Percentiles rank a stretch among this genome's conserved stretches.
Conservation (phyloP, 306 rosid species). For the Pyrus communis region DNA sequence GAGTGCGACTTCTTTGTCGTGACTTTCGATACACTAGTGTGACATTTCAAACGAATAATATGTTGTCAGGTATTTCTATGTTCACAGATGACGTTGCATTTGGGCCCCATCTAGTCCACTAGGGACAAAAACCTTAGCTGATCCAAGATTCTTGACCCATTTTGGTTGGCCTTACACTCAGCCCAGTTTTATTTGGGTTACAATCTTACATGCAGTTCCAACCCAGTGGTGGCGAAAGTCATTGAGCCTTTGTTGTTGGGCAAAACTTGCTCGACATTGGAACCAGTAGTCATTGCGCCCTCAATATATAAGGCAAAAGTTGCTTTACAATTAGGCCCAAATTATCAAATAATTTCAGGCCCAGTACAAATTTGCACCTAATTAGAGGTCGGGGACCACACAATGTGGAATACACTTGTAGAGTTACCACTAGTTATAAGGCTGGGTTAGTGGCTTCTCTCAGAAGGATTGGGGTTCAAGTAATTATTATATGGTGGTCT, state of each 20-base stretch:
- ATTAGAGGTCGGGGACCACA: slow-evolving; percentile 11
- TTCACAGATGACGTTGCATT: not conserved
- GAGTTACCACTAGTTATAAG: slow-evolving; percentile 3
- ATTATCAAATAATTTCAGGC: too few relatives aligned
- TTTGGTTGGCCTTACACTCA: too few relatives aligned
- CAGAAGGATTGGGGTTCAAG: not conserved
- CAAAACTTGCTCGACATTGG: not conserved
- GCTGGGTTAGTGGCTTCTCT: slow-evolving; percentile 52
- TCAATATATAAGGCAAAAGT: not conserved
- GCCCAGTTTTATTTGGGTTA: not conserved
- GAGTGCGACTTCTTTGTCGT: not conserved
- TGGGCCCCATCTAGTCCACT: not conserved
- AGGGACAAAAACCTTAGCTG: not conserved
- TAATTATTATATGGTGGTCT: too few relatives aligned
- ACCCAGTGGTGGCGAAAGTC: not conserved
- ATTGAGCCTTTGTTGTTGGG: not conserved
- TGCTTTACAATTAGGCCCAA: not conserved
- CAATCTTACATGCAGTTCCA: not conserved
- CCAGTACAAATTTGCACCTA: not conserved
- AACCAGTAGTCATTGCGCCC: not conserved
- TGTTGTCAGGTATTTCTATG: too few relatives aligned
- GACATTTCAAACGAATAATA: too few relatives aligned
- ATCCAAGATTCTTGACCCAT: not conserved
- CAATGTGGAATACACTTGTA: slow-evolving; percentile 2
- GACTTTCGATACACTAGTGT: too few relatives aligned